phyloP scores from a whole-genome alignment of 768 basidiomycete genomes.

The Mycena rebaudengoi region DNA sequence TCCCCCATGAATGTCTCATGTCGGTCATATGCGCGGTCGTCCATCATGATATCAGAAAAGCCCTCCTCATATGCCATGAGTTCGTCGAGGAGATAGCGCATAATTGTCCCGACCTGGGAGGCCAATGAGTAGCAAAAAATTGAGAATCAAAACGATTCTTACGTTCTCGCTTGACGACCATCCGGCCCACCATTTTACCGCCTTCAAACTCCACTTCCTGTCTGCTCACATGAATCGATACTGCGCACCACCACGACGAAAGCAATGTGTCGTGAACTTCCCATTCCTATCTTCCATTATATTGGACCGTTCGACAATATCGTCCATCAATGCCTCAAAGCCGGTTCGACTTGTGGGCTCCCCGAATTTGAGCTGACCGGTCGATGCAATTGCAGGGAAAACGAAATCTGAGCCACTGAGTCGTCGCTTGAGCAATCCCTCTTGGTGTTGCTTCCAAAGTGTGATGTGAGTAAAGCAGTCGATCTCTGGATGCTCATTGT shows the following conservation, averaged over 20 bases:
- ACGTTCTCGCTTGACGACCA: no score
- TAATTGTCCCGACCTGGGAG: slow-evolving; percentile 19
- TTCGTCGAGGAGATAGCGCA: slow-evolving; percentile 40
- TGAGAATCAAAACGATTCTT: no score
- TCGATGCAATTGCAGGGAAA: slow-evolving; percentile 34
- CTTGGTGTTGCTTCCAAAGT: no score
- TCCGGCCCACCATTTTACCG: slow-evolving; percentile 35
- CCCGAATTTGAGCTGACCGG: slow-evolving; percentile 28
- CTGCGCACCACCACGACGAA: no score
- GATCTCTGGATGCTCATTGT: no score
- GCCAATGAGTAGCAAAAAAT: neutral
- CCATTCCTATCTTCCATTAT: no score
- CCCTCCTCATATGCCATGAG: slow-evolving; percentile 38
- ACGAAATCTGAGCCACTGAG: no score
- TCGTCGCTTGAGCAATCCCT: no score
- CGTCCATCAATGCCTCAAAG: slow-evolving; percentile 30
- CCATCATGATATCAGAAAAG: slow-evolving; percentile 33
- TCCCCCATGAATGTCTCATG: slow-evolving; percentile 34
- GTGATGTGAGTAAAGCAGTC: no score
- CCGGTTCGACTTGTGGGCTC: slow-evolving; percentile 30
- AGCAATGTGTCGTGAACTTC: no score
- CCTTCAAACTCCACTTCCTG: slow-evolving; percentile 34
- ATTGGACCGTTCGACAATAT: no score
- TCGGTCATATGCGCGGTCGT: slow-evolving; percentile 21
- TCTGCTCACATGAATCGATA: no score